A percentile compares a stretch with the other conserved stretches of the same genome.
These are phyloP conservation scores for Colletotrichum sp. DNA, from an alignment of 2,329 filamentous ascomycete genomes.

Conservation along the genomic window DNA sequence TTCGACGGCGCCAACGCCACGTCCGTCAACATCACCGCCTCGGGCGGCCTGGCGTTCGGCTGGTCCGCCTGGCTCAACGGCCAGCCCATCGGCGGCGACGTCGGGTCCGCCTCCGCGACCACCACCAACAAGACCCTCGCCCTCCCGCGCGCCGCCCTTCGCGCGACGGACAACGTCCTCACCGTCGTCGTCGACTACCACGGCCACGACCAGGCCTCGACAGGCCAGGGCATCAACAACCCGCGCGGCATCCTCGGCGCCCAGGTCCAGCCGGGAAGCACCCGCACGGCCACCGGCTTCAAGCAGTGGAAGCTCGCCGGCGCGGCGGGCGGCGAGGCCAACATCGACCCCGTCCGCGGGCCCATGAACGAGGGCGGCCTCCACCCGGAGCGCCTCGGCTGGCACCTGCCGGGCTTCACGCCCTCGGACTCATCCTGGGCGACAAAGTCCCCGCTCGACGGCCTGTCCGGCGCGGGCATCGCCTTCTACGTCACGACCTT, in stretches of 20 bases:
- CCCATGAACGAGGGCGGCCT: slow-evolving; percentile 72
- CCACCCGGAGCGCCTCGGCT: slow-evolving; percentile 67
- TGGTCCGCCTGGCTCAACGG: slow-evolving; percentile 71
- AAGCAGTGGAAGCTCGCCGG: slow-evolving; percentile 70
- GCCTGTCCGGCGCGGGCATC: slow-evolving; percentile 48
- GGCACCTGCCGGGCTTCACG: slow-evolving; percentile 58
- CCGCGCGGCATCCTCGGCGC: slow-evolving; percentile 69
- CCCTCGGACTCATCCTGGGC: slow-evolving; percentile 44
- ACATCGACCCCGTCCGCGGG: slow-evolving; percentile 63
- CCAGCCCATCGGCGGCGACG: slow-evolving; percentile 67
- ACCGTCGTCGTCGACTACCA: slow-evolving; percentile 77
- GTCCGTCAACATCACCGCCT: slow-evolving; percentile 61
- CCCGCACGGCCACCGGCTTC: slow-evolving; percentile 47
- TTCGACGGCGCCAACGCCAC: slow-evolving; percentile 71
- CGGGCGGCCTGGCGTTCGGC: slow-evolving; percentile 73
- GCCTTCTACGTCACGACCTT: slow-evolving; percentile 64
- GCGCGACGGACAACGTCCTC: slow-evolving; percentile 59
- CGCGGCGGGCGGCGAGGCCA: slow-evolving; percentile 70
- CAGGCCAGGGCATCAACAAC: slow-evolving; percentile 68
- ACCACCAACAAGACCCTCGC: slow-evolving; percentile 57
- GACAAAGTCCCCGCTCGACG: slow-evolving; percentile 21
- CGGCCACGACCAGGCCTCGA: slow-evolving; percentile 66
- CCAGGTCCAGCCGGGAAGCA: slow-evolving; percentile 32
- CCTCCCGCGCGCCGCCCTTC: slow-evolving; percentile 52
- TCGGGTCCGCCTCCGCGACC: slow-evolving; percentile 54